phyloP scores from a whole-genome alignment of 805 yeast species.

The fission yeast (Schizosaccharomyces pombe) region DNA sequence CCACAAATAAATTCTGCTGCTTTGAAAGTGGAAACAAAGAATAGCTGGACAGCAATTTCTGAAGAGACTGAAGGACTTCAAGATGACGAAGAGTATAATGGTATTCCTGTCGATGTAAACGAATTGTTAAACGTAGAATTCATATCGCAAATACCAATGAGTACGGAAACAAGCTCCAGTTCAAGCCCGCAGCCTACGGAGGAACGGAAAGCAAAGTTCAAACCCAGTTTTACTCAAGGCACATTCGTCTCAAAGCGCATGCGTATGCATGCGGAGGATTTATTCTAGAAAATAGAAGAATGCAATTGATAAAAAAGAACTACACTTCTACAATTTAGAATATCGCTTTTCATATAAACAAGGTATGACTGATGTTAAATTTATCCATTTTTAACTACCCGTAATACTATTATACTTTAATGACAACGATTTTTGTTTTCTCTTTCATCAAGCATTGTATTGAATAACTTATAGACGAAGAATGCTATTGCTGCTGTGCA shows the following conservation, averaged over 20 bases:
- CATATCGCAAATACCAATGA: too few relatives aligned
- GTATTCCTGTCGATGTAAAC: neutral
- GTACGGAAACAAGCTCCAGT: neutral
- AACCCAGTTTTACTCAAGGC: neutral
- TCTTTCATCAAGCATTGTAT: too few relatives aligned
- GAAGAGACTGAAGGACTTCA: neutral
- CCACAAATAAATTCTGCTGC: neutral
- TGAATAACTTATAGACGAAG: too few relatives aligned
- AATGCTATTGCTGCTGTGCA: too few relatives aligned
- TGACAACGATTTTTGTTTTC: too few relatives aligned
- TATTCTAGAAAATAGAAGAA: neutral
- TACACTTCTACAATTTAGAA: too few relatives aligned
- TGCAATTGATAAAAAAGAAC: neutral
- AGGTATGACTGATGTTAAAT: too few relatives aligned
- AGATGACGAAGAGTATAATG: neutral
- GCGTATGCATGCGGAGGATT: constrained; percentile 3
- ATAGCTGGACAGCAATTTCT: neutral
- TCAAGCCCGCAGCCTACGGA: neutral
- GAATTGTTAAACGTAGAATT: too few relatives aligned
- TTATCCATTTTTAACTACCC: too few relatives aligned
- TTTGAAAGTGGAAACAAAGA: neutral
- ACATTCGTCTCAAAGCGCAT: neutral
- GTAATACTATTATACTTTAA: too few relatives aligned
- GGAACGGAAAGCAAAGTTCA: neutral
- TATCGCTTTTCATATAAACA: too few relatives aligned